Evolutionary conservation across 495 filamentous ascomycete genomes (phyloP).

Genomic region (Rostrohypoxylon terebratum): DNA sequence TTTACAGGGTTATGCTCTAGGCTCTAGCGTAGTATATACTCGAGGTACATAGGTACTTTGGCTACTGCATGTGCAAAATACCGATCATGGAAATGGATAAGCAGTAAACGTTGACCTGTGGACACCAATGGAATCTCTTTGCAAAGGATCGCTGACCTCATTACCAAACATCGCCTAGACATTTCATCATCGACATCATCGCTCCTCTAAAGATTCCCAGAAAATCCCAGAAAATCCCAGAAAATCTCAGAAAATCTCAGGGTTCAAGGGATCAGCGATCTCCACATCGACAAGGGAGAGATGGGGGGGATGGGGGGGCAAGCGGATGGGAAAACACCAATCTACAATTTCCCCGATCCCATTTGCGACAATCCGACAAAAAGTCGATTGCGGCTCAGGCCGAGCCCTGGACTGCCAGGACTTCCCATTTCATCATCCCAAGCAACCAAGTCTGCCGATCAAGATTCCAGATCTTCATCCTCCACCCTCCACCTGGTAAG

Average conservation of each 20-base stretch:
- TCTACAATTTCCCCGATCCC: constrained; percentile 47
- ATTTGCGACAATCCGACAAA: constrained; percentile 48
- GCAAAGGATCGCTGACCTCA: constrained; percentile 33
- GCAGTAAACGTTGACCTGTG: constrained; percentile 8
- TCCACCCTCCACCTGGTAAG: constrained; percentile 13
- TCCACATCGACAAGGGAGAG: constrained; percentile 39
- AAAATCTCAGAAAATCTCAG: background rate
- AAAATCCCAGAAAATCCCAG: constrained; percentile 1
- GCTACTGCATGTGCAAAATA: constrained; percentile 12
- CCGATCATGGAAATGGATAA: constrained; percentile 9
- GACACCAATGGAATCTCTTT: constrained; percentile 21
- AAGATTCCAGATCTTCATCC: constrained; percentile 46
- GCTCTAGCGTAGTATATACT: too few relatives aligned
- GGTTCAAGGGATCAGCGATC: constrained; percentile 36
- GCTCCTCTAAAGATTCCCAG: background rate
- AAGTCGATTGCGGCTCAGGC: constrained; percentile 53
- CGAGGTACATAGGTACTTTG: background rate
- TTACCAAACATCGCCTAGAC: constrained; percentile 3
- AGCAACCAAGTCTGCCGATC: constrained; percentile 44
- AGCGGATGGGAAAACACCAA: constrained; percentile 46
- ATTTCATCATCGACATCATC: constrained; percentile 48
- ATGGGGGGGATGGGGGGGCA: constrained; percentile 10
- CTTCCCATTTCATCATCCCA: constrained; percentile 47
- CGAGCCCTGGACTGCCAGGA: constrained; percentile 40
- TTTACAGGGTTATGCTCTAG: too few relatives aligned